Percentiles rank a stretch among this genome's conserved stretches.
Evolutionary conservation across 148 eudicot genomes (phyloP).

Genomic region (Gaultheria prostrata): DNA sequence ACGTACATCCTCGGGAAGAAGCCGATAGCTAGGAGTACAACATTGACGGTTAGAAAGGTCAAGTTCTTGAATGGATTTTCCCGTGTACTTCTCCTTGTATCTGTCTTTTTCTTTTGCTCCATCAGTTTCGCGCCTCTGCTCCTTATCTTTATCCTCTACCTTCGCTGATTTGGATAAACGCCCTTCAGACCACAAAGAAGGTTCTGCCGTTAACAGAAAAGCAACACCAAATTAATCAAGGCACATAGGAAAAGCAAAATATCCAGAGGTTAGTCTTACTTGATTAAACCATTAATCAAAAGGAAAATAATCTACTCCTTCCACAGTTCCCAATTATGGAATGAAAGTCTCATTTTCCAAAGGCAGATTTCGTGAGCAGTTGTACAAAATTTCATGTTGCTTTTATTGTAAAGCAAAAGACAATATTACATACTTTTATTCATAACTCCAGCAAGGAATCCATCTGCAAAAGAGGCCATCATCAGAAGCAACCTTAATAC

Average conservation of each 20-base stretch:
- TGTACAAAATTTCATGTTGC: not conserved
- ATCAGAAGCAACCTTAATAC: constrained; percentile 13
- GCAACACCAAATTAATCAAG: constrained; percentile 13
- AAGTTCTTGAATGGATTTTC: constrained; percentile 91
- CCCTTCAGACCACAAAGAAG: constrained; percentile 66
- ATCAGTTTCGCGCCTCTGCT: constrained; percentile 66
- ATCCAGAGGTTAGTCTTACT: not conserved
- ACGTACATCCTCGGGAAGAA: constrained; percentile 84
- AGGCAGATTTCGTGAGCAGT: not conserved
- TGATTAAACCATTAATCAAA: not conserved
- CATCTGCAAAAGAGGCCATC: constrained; percentile 56
- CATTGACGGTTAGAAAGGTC: constrained; percentile 87
- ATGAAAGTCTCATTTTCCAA: not conserved
- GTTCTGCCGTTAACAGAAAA: constrained; percentile 44
- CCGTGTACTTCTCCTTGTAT: constrained; percentile 59
- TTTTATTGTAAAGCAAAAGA: not conserved
- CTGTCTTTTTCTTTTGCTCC: constrained; percentile 69
- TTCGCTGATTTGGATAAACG: constrained; percentile 48
- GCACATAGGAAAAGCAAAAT: not conserved
- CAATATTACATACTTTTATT: constrained; percentile 63
- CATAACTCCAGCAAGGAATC: constrained; percentile 89
- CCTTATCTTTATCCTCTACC: constrained; percentile 71
- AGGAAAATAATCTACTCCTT: not conserved
- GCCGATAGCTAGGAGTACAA: constrained; percentile 97
- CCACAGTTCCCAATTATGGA: not conserved